Evolutionary conservation across 768 basidiomycete genomes (phyloP).

Genomic region (Lepiota venenata): DNA sequence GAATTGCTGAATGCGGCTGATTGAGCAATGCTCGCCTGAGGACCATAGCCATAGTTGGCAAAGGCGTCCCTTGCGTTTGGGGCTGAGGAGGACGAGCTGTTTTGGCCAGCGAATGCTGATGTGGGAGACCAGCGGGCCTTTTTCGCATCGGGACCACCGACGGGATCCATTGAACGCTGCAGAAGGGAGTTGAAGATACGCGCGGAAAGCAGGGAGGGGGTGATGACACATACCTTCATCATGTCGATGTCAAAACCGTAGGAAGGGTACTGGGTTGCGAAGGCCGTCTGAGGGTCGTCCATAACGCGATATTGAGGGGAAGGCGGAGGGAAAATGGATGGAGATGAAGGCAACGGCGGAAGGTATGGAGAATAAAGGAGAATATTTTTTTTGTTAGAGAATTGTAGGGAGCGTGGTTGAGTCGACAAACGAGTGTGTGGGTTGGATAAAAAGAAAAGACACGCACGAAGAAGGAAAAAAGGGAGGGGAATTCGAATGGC

Average conservation of each 20-base stretch:
- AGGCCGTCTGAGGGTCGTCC: constrained; percentile 75
- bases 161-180: constrained; percentile 84
- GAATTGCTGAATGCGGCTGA: constrained; percentile 45
- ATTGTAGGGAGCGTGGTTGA: constrained; percentile 52
- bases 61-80: constrained; percentile 57
- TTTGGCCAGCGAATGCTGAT: constrained; percentile 40
- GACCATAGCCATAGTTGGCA: constrained; percentile 86
- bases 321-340: constrained; percentile 33
- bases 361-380: constrained; percentile 40
- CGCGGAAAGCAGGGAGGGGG: not conserved
- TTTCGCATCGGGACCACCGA: constrained; percentile 81
- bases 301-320: constrained; percentile 37
- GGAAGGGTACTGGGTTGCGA: constrained; percentile 63
- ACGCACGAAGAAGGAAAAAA: constrained; percentile 37
- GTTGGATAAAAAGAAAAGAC: constrained; percentile 37
- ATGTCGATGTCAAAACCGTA: constrained; percentile 86
- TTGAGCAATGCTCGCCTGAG: constrained; percentile 63
- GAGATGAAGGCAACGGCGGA: constrained; percentile 47
- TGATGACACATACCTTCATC: constrained; percentile 70
- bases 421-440: constrained; percentile 43
- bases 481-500: constrained; percentile 31
- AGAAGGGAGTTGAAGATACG: constrained; percentile 6
- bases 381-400: constrained; percentile 37
- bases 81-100: constrained; percentile 14
- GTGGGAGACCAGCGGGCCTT: constrained; percentile 89